phyloP scores from a whole-genome alignment of 2,329 filamentous ascomycete genomes.

The Trichoderma guizhouense region DNA sequence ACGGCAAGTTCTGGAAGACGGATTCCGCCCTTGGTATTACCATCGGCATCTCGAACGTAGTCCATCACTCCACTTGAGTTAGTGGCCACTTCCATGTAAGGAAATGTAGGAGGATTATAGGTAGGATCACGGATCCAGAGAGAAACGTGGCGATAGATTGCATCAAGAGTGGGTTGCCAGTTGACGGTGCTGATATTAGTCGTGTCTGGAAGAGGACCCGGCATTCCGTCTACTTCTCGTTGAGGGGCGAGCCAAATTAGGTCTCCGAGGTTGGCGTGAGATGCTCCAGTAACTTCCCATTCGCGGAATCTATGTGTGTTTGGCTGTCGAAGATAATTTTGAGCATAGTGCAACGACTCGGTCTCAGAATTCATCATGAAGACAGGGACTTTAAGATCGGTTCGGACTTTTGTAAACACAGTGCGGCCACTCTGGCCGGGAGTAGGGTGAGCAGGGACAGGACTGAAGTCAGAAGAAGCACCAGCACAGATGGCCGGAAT shows the following conservation, averaged over 20 bases:
- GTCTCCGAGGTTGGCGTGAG: neutral
- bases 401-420: neutral
- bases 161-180: neutral
- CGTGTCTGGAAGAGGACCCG: neutral
- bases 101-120: neutral
- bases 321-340: neutral
- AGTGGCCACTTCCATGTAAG: neutral
- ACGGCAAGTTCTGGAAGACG: neutral
- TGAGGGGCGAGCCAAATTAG: neutral
- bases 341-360: neutral
- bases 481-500: neutral
- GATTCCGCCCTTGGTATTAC: neutral
- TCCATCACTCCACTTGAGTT: neutral
- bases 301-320: neutral
- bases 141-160: neutral
- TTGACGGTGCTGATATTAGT: neutral
- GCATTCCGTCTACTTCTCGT: neutral
- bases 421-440: neutral
- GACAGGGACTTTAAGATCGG: neutral
- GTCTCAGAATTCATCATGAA: neutral
- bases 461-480: neutral
- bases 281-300: neutral
- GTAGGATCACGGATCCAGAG: neutral
- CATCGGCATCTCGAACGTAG: neutral
- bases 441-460: neutral